Conservation (phyloP, 495 filamentous ascomycete species). For the Talaromyces nanjingensis region DNA sequence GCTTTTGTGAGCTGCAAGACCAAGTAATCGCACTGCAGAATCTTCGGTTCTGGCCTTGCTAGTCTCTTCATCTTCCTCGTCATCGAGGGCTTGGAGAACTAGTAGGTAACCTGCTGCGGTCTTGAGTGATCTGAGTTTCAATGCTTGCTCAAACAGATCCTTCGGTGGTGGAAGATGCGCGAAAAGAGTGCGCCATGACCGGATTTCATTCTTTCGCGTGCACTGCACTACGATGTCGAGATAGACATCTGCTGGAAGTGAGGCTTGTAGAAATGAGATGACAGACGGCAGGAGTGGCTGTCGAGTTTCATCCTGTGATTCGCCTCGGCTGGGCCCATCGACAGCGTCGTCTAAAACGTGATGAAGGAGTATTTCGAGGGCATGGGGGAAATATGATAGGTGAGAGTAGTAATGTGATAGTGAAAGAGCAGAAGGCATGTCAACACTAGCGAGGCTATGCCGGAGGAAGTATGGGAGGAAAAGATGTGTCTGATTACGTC, state of each 20-base stretch:
- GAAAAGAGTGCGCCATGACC: slow-evolving; percentile 92
- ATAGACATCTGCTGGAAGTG: slow-evolving; percentile 66
- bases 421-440: slow-evolving; percentile 65
- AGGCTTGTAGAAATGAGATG: slow-evolving; percentile 76
- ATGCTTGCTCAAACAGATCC: slow-evolving; percentile 84
- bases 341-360: slow-evolving; percentile 93
- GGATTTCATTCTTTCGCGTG: slow-evolving; percentile 92
- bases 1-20: slow-evolving; percentile 70
- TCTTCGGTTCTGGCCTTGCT: slow-evolving; percentile 56
- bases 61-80: slow-evolving; percentile 60
- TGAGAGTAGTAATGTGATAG: slow-evolving; percentile 76
- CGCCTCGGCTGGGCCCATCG: slow-evolving; percentile 61
- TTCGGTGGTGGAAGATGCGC: slow-evolving; percentile 81
- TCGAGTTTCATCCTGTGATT: slow-evolving; percentile 31
- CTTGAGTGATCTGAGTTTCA: slow-evolving; percentile 78
- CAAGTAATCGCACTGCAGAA: slow-evolving; percentile 69
- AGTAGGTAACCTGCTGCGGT: slow-evolving; percentile 94
- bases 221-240: slow-evolving; percentile 96
- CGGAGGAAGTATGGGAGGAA: slow-evolving; percentile 85
- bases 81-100: slow-evolving; percentile 91
- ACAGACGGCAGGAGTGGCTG: slow-evolving; percentile 78
- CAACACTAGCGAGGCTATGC: slow-evolving; percentile 63
- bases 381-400: slow-evolving; percentile 86
- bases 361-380: slow-evolving; percentile 86
- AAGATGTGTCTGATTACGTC: slow-evolving; percentile 61